Conservation (phyloP, 23 red algal genomes). For the Pyropia haitanensis region DNA sequence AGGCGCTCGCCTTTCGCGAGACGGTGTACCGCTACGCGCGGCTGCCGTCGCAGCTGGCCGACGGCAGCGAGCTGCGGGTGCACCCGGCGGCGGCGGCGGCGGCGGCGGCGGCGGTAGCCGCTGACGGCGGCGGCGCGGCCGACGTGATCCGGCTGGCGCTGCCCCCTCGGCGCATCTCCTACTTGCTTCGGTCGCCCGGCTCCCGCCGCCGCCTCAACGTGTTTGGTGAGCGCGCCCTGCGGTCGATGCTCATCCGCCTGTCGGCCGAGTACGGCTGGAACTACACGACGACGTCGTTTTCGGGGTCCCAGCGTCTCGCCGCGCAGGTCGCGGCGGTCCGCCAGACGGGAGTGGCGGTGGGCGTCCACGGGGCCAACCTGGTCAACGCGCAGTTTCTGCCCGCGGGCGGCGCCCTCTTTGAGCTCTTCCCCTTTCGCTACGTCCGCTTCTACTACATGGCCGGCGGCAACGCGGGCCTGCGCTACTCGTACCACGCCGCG, state of each 20-base stretch:
- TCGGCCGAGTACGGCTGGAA: slow-evolving; percentile 31
- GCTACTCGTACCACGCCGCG: slow-evolving; percentile 54
- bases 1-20: slow-evolving; percentile 40
- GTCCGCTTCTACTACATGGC: slow-evolving; percentile 46
- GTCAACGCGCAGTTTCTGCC: slow-evolving; percentile 65
- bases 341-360: slow-evolving; percentile 30
- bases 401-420: slow-evolving; percentile 33
- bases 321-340: slow-evolving; percentile 39
- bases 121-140: neutral
- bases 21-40: slow-evolving; percentile 14
- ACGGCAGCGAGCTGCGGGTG: no score
- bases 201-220: slow-evolving; percentile 31
- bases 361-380: slow-evolving; percentile 65
- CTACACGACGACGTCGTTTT: slow-evolving; percentile 8
- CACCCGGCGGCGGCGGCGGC: no score
- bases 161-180: slow-evolving; percentile 21
- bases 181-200: slow-evolving; percentile 27
- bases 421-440: slow-evolving; percentile 67
- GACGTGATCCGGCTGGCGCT: slow-evolving; percentile 18
- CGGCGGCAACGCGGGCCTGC: slow-evolving; percentile 44
- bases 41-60: slow-evolving; percentile 1
- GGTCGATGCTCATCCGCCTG: slow-evolving; percentile 22
- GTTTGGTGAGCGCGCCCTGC: slow-evolving; percentile 15
- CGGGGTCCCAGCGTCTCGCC: slow-evolving; percentile 12
- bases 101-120: neutral